These are phyloP conservation scores for Pluteus cervinus DNA, from an alignment of 768 basidiomycete genomes.

Conservation along the genomic window DNA sequence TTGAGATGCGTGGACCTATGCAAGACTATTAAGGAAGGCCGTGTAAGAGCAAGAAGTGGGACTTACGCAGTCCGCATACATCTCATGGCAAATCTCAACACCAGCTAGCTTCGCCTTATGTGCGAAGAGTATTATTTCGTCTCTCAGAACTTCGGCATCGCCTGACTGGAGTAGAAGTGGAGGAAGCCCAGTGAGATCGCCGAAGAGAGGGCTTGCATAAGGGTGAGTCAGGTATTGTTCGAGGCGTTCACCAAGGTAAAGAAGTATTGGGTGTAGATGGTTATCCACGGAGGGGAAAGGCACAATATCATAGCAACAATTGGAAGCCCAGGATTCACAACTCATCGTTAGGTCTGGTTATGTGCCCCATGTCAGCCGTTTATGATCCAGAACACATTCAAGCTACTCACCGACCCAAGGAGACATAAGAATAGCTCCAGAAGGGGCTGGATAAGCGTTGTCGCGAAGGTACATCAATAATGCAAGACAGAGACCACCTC, in stretches of 20 bases:
- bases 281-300: slow-evolving; percentile 68
- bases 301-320: slow-evolving; percentile 80
- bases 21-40: no score
- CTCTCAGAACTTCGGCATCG: slow-evolving; percentile 91
- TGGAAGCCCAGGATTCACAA: slow-evolving; percentile 97
- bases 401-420: slow-evolving; percentile 91
- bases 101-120: slow-evolving; percentile 89
- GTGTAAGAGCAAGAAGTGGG: background rate
- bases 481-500: slow-evolving; percentile 82
- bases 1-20: slow-evolving; percentile 92
- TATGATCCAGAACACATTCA: no score
- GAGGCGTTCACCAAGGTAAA: slow-evolving; percentile 82
- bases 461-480: slow-evolving; percentile 94
- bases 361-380: no score
- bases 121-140: slow-evolving; percentile 86
- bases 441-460: slow-evolving; percentile 76
- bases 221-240: slow-evolving; percentile 89
- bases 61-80: slow-evolving; percentile 87
- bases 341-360: slow-evolving; percentile 93
- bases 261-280: slow-evolving; percentile 89
- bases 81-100: slow-evolving; percentile 80
- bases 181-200: slow-evolving; percentile 79
- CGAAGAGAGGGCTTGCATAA: slow-evolving; percentile 93
- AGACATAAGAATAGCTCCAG: slow-evolving; percentile 83
- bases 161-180: slow-evolving; percentile 90